phyloP scores from a whole-genome alignment of 176 grass and related monocot species.

The Oryza nivara region DNA sequence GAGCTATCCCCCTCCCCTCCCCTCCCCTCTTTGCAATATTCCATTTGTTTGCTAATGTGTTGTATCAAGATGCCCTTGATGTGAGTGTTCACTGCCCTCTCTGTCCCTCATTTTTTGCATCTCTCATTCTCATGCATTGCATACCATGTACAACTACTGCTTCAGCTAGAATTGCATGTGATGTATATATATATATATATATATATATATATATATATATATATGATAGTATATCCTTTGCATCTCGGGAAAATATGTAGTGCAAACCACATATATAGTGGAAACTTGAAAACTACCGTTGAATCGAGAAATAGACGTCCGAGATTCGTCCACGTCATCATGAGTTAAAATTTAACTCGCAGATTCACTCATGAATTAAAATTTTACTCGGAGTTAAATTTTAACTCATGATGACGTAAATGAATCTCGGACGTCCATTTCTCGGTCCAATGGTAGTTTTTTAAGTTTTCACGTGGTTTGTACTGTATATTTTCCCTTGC shows the following conservation, averaged over 20 bases:
- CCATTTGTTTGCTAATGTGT: slow-evolving; percentile 93
- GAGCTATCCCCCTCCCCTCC: slow-evolving; percentile 28
- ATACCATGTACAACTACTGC: slow-evolving; percentile 27
- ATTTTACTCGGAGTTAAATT: no score
- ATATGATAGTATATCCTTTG: not conserved
- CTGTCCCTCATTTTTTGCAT: not conserved
- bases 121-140: slow-evolving; percentile 34
- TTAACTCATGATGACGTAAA: no score
- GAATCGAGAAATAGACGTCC: no score
- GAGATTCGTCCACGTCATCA: no score
- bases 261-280: no score
- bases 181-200: not conserved
- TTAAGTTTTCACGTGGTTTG: no score
- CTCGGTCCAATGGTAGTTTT: no score
- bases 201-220: not conserved
- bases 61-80: slow-evolving; percentile 91
- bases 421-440: no score
- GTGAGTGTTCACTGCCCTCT: slow-evolving; percentile 82
- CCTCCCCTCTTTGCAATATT: slow-evolving; percentile 61
- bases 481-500: not conserved
- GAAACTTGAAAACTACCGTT: no score
- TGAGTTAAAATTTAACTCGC: no score
- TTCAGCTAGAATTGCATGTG: slow-evolving; percentile 47
- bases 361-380: no score
- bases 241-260: not conserved